Conservation (phyloP, 2,329 filamentous ascomycete genomes). For the Colletotrichum viniferum region DNA sequence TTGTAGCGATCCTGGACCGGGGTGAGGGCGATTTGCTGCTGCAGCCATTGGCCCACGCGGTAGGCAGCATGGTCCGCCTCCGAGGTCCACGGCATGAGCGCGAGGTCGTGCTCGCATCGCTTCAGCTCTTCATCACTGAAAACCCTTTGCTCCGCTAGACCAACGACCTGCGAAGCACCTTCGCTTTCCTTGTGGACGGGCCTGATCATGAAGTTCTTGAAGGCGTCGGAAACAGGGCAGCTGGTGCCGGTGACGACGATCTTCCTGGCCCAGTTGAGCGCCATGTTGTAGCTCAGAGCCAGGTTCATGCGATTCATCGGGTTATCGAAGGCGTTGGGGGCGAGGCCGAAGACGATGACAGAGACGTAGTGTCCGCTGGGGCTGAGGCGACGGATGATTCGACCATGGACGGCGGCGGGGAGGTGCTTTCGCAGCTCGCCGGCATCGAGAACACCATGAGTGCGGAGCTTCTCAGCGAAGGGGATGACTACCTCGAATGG, state of each 20-base stretch:
- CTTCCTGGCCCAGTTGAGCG: not conserved
- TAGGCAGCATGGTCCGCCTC: not conserved
- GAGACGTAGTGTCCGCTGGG: not conserved
- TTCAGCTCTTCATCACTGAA: not conserved
- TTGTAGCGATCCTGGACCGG: not conserved
- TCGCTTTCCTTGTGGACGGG: not conserved
- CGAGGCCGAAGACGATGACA: not conserved
- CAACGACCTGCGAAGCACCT: not conserved
- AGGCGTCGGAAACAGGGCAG: not conserved
- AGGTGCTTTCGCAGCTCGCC: not conserved
- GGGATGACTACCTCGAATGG: not conserved
- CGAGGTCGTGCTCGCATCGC: not conserved
- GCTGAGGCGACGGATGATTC: not conserved
- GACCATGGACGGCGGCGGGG: not conserved
- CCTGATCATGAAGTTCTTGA: not conserved
- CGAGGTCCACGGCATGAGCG: not conserved
- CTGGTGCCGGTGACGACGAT: not conserved
- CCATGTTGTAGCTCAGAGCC: not conserved
- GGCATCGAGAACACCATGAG: not conserved
- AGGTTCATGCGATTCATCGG: not conserved
- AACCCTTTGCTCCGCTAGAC: rapidly evolving
- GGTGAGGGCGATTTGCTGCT: not conserved
- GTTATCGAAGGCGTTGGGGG: not conserved
- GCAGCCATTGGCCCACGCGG: not conserved
- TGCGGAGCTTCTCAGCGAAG: not conserved